Conservation (phyloP, 140 eudicot species). For the Oenanthe javanica region DNA sequence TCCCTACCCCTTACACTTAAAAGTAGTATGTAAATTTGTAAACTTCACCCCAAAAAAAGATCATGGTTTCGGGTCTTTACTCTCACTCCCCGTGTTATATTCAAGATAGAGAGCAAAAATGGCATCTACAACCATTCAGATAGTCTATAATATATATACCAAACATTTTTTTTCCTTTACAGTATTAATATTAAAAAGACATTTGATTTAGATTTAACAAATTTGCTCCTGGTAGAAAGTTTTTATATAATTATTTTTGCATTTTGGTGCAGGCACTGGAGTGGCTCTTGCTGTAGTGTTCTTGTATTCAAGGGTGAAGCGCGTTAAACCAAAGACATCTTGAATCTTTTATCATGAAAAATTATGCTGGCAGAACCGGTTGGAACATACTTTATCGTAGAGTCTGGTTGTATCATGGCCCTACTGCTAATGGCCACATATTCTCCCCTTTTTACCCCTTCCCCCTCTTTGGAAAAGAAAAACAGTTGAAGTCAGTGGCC, state of each 20-base stretch:
- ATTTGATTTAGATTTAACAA: too few relatives aligned
- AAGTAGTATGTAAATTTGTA: not conserved
- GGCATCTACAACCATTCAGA: not conserved
- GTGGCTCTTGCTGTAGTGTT: conserved; percentile 97
- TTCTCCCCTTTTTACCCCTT: not conserved
- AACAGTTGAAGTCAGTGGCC: not conserved
- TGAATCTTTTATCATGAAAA: conserved; percentile 18
- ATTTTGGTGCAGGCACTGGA: conserved; percentile 67
- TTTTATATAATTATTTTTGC: not conserved
- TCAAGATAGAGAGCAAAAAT: not conserved
- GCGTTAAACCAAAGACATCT: conserved; percentile 72
- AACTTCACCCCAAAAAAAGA: not conserved
- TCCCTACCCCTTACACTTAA: not conserved
- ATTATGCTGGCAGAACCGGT: conserved; percentile 24
- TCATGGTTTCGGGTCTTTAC: not conserved
- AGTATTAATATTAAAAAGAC: not conserved
- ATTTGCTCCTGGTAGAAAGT: not conserved
- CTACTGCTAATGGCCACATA: not conserved
- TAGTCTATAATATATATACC: not conserved
- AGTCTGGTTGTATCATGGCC: not conserved
- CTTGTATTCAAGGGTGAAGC: conserved; percentile 89
- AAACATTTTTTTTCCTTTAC: not conserved
- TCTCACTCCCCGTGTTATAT: not conserved
- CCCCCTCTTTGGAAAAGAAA: not conserved
- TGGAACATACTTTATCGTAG: not conserved